Base-by-base conservation (phyloP, 176 grass and related monocot species). In the Carex scoparia region DNA sequence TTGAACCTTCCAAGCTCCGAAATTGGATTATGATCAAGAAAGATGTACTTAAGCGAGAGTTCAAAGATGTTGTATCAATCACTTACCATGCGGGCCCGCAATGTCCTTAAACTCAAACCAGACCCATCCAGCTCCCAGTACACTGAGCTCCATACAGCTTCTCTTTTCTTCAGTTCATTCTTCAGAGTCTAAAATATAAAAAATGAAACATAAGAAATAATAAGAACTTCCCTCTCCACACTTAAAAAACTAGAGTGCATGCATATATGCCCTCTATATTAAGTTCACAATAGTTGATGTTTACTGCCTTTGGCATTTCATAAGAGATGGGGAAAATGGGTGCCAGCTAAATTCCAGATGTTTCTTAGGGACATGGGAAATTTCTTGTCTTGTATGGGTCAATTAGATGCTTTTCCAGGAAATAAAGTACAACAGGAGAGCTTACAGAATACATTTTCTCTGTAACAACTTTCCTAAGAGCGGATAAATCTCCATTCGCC, bases 361-460 rank as follows among this genome's bases (percentile, higher is more conserved):
- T 46, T 71, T 42, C 69, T 46, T 71, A 44, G 15, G 35, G 3
- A 46, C 14, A 38, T 15, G 15, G 38, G 37, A n/a, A 7, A 71
- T 71, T 46, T 71, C 40, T 46, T 71, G 35, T 67, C 23, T 55
- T 55, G 4, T 76, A 55, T 12, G 10, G 44, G 48, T 76, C 72
- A 15, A 55, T 77, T 14, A 77, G 27, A 54, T 31, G 55, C n/a
- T 8, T 55, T 15, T 32, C 7, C 12, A 1, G 48, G 42, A 61
- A 38, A 81, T 38, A n/a, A 86, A 66, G 63, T 13, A 83, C 55
- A 71, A 56, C 51, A 76, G 27, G 40, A 85, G 88, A 93, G 67
- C 89, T 90, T 94, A 98, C 93, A 85, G 93, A 98, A 85, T 95
- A 94, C 95, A 94, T 93, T 62, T 84, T 94, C 84, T 91, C 93